These are phyloP conservation scores for Nakazawaea wickerhamii DNA, from an alignment of 805 yeast genomes.

Conservation along the genomic window DNA sequence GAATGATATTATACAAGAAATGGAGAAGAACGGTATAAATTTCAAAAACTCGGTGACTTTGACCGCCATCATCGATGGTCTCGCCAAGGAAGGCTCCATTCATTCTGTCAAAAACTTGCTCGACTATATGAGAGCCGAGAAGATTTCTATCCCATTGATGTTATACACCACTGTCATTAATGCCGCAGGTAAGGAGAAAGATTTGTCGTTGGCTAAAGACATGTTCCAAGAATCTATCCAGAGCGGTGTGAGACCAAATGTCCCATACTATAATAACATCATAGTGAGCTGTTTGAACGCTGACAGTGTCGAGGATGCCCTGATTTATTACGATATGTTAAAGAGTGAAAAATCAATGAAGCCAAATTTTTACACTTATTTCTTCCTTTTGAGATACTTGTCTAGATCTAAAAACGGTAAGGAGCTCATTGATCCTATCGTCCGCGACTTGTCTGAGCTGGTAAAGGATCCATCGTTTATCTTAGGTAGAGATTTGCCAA, in stretches of 20 bases:
- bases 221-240: conserved; percentile 32
- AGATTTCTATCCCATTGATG: conserved; percentile 28
- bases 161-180: conserved; percentile 43
- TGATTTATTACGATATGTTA: conserved; percentile 33
- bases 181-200: conserved; percentile 41
- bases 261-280: conserved; percentile 40
- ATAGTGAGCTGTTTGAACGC: conserved; percentile 41
- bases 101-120: conserved; percentile 48
- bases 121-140: conserved; percentile 31
- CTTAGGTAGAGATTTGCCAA: conserved; percentile 38
- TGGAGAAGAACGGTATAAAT: conserved; percentile 32
- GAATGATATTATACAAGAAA: conserved; percentile 31
- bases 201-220: conserved; percentile 33
- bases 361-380: conserved; percentile 49
- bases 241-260: conserved; percentile 28
- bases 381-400: conserved; percentile 35
- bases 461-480: conserved; percentile 18
- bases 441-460: conserved; percentile 32
- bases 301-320: conserved; percentile 34
- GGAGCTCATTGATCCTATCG: conserved; percentile 28
- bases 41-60: conserved; percentile 40
- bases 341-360: conserved; percentile 20
- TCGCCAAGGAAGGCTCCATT: conserved; percentile 42
- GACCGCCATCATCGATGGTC: conserved; percentile 48
- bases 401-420: conserved; percentile 22